Evolutionary conservation across 2,329 filamentous ascomycete species (phyloP), one percentile per base, ranked within the genome.

Genomic region (Ceratocystis variospora): DNA sequence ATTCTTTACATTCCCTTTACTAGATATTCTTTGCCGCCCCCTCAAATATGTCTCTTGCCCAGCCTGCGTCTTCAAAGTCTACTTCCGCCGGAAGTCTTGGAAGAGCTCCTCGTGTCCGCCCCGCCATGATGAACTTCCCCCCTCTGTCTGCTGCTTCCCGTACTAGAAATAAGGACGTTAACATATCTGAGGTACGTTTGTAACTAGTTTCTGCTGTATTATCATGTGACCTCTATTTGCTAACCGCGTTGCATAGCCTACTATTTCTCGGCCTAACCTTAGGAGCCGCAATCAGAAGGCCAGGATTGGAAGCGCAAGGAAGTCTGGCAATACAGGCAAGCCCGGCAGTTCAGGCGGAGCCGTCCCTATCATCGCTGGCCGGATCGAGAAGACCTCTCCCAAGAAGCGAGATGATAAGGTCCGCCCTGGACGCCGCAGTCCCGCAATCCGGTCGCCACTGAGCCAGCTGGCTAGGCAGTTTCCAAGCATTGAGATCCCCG

Each of bases 381-480:
- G 67, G 25, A 37, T 69, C 15, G 59, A 68, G 48, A 69, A 69
- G 66, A 46, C 25, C 10, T 67, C 71, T 5, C 69, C 71, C 31
- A 72, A 69, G 28, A 72, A 71, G 22, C 7, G 71, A 70, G 0
- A 70, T 73, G 69, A 80, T 76, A 64, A 61, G 33, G 55, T 61
- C 28, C 64, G 63, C 17, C 28, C 61, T 15, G 53, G 72, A 73
- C 75, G 66, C 76, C 76, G 72, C 77, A 71, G 70, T 28, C 66
- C 71, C 28, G 67, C 68, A 79, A 77, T 93, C 45, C 81, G 81
- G 2, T 81, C 81, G 65, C 87, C 90, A 0, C 78, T 95, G 66
- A 92, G 88, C 71, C 80, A 86, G 69, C 74, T 93, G 70, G 89
- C 88, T 4, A 83, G 80, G 70, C 80, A 87, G 64, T 79, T 83